Evolutionary conservation across 768 basidiomycete genomes (phyloP).

Genomic region (Suillus cothurnatus): DNA sequence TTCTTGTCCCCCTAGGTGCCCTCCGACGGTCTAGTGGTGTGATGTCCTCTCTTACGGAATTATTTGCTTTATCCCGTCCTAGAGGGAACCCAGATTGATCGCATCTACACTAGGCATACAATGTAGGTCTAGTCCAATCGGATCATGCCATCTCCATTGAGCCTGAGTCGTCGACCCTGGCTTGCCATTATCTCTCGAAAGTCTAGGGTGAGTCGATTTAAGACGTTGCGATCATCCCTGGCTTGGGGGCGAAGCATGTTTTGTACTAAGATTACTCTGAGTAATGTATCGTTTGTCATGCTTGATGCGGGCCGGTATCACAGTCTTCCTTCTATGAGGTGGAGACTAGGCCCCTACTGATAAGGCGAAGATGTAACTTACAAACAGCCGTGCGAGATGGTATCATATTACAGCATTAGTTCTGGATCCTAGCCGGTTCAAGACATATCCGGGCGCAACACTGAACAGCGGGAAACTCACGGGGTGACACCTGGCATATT

Average conservation of each 20-base stretch:
- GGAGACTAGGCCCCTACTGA: not conserved
- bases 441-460: not conserved
- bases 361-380: not conserved
- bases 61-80: not conserved
- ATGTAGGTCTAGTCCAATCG: not conserved
- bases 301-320: not conserved
- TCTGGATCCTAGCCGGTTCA: slow-evolving; percentile 2
- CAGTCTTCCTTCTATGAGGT: not conserved
- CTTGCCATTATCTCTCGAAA: not conserved
- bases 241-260: not conserved
- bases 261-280: not conserved
- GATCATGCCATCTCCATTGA: not conserved
- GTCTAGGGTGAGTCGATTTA: not conserved
- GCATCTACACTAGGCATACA: not conserved
- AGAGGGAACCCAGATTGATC: not conserved
- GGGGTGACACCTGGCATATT: not conserved
- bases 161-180: not conserved
- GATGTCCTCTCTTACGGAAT: not conserved
- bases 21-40: not conserved
- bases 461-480: not conserved
- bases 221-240: not conserved
- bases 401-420: not conserved
- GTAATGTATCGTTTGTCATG: not conserved
- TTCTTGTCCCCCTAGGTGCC: too few species aligned
- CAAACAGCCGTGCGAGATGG: not conserved